Conservation (phyloP, 208 protist genomes). For the Crithidia mellificae region DNA sequence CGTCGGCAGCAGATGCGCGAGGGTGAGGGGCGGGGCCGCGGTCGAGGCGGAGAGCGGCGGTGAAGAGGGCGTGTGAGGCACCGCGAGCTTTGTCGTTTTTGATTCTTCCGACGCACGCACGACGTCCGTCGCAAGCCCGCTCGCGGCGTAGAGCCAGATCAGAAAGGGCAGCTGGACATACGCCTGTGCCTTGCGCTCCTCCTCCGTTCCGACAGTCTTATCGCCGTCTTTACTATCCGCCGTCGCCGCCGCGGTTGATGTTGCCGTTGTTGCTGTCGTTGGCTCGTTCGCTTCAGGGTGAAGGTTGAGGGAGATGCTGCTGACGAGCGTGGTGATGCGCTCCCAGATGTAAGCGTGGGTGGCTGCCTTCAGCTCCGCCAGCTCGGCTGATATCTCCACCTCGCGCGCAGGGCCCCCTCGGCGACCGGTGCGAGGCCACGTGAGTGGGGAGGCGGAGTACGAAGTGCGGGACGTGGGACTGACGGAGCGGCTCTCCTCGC, state of each 20-base stretch:
- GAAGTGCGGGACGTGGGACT: conserved; percentile 7
- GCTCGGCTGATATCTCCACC: conserved; percentile 3
- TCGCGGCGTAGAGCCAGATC: conserved; percentile 35
- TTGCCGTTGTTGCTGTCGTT: background rate
- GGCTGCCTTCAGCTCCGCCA: conserved; percentile 16
- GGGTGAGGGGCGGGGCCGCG: background rate
- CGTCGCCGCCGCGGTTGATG: background rate
- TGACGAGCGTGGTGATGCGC: conserved; percentile 23
- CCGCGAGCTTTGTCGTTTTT: background rate
- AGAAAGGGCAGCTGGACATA: conserved; percentile 29
- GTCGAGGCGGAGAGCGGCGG: background rate
- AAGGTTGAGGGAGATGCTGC: conserved; percentile 21
- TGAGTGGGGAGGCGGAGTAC: conserved; percentile 1
- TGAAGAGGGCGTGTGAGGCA: background rate
- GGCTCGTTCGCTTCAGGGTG: no score
- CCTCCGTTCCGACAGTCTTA: background rate
- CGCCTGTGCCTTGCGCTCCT: conserved; percentile 15
- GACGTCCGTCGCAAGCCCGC: conserved; percentile 26
- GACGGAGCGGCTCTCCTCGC: conserved; percentile 6
- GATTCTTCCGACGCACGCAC: conserved; percentile 8
- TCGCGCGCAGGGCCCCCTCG: background rate
- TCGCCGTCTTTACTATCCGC: background rate
- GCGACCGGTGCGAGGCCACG: background rate
- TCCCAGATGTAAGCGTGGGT: conserved; percentile 23
- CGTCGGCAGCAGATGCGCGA: conserved; percentile 18